Evolutionary conservation across 129 eudicot genomes (phyloP), one percentile per base, ranked within the genome.

Genomic region (Pulicaria dysenterica): DNA sequence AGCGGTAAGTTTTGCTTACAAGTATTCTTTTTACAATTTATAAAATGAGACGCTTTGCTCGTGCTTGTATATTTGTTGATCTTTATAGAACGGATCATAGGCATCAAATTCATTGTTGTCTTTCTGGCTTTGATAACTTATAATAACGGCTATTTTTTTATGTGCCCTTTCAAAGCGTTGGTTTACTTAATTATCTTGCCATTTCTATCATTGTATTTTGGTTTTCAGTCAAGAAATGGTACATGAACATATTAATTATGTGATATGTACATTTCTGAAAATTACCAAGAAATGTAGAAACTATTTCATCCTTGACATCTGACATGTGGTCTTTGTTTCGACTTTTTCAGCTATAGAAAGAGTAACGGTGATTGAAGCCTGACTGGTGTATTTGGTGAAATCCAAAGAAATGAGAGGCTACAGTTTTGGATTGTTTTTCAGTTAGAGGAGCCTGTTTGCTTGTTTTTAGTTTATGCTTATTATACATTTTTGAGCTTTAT

Each of bases 1-100:
- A 34, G 47, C n/a, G 75, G 77, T 73, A 47, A 15, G 59, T 5
- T 10, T 8, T 45, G 58, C 36, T 73, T 45, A 58, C n/a, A 45
- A n/a, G 44, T 58, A 36, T 43, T 55, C 49, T 44, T 40, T 60
- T 3, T 57, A 24, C 6, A 51, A 15, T 15, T 24, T 24, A 24
- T 24, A 24, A 24, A 24, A n/a, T n/a, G n/a, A n/a, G n/a, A n/a
- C n/a, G n/a, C n/a, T n/a, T n/a, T n/a, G n/a, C n/a, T n/a, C n/a
- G n/a, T n/a, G n/a, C n/a, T n/a, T n/a, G n/a, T n/a, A n/a, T n/a
- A n/a, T n/a, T n/a, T n/a, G n/a, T n/a, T 24, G 31, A 24, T 24
- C 31, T 24, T 62, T 62, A 38, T 39, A 6, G 7, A 13, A 40
- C n/a, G 39, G 2, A 57, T 53, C 3, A 16, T 55, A 57, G 1